phyloP scores from a whole-genome alignment of 2,329 filamentous ascomycete genomes.

The Neonectria coccinea region DNA sequence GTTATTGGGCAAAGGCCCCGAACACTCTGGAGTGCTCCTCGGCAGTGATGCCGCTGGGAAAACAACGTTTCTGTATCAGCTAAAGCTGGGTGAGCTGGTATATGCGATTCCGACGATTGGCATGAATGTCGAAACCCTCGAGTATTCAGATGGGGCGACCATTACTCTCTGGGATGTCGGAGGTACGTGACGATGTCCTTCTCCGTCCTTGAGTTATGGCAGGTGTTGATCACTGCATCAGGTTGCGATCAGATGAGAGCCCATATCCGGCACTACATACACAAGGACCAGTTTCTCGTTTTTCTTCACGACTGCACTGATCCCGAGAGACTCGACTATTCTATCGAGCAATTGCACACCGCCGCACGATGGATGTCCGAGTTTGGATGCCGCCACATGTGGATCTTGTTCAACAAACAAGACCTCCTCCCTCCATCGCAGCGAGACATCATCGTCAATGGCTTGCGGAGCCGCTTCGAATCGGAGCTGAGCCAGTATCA shows the following conservation, averaged over 20 bases:
- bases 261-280: conserved; percentile 45
- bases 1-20: conserved; percentile 35
- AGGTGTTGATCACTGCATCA: conserved; percentile 8
- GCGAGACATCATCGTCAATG: conserved; percentile 32
- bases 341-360: conserved; percentile 44
- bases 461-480: conserved; percentile 25
- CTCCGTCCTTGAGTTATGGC: neutral
- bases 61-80: conserved; percentile 80
- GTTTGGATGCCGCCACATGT: conserved; percentile 40
- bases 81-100: conserved; percentile 93
- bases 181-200: conserved; percentile 29
- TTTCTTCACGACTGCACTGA: conserved; percentile 48
- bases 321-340: conserved; percentile 39
- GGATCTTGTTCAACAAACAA: conserved; percentile 50
- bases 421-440: conserved; percentile 41
- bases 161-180: conserved; percentile 48
- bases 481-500: conserved; percentile 29
- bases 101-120: conserved; percentile 95
- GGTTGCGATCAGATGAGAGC: conserved; percentile 47
- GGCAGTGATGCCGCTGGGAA: conserved; percentile 66
- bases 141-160: conserved; percentile 33
- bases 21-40: conserved; percentile 37
- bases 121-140: conserved; percentile 90
- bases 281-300: conserved; percentile 41
- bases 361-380: conserved; percentile 37